Evolutionary conservation across 345 rosid genomes (phyloP).

Genomic region (Salix suchowensis): DNA sequence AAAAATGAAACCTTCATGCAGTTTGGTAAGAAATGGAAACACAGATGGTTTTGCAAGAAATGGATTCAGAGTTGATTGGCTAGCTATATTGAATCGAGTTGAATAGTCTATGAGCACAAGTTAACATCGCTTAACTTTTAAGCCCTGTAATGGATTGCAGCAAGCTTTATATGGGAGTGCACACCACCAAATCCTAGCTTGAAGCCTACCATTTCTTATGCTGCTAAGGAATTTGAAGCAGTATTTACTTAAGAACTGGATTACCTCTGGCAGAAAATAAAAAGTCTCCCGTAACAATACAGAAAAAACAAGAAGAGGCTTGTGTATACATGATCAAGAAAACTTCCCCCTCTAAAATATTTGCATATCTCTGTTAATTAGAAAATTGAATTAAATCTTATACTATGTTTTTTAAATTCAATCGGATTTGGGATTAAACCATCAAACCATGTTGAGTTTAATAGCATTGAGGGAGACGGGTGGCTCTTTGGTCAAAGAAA

Average conservation of each 20-base stretch:
- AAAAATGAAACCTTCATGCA: background rate
- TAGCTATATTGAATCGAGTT: background rate
- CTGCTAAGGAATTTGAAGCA: background rate
- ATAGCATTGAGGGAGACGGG: too few relatives aligned
- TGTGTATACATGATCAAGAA: background rate
- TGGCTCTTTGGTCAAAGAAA: too few relatives aligned
- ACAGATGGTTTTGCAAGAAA: background rate
- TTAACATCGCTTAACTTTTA: conserved; percentile 8
- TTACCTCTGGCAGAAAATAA: background rate
- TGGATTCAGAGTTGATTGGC: background rate
- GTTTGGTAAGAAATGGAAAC: background rate
- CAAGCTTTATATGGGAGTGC: conserved; percentile 1
- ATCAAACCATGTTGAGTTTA: too few relatives aligned
- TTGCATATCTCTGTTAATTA: too few relatives aligned
- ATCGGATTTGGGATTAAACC: too few relatives aligned
- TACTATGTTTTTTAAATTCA: too few relatives aligned
- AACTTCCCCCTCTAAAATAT: too few relatives aligned
- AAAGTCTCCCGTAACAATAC: background rate
- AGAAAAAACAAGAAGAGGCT: background rate
- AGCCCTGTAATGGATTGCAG: background rate
- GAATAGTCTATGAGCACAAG: background rate
- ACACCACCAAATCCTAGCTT: background rate
- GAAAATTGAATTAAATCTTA: too few relatives aligned
- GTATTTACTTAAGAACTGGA: background rate
- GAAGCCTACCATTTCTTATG: background rate